A percentile compares a stretch with the other conserved stretches of the same genome.
phyloP scores from a whole-genome alignment of 1,284 basidiomycete genomes.

The Microbotryum intermedium region DNA sequence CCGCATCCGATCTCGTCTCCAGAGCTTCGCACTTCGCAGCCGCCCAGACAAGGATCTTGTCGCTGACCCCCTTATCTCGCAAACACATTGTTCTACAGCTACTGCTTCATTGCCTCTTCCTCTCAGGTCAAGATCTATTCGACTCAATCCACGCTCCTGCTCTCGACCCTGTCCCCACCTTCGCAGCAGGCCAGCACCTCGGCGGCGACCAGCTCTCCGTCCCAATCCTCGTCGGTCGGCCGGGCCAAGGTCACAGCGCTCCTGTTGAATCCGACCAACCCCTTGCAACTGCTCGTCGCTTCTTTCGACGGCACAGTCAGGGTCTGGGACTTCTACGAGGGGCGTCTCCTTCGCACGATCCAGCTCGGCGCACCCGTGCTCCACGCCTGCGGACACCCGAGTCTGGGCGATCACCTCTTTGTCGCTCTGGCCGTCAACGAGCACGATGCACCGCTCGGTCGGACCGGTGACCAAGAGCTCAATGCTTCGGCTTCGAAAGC shows the following conservation, averaged over 20 bases:
- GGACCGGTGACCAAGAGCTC: conserved; percentile 21
- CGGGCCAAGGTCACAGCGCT: conserved; percentile 54
- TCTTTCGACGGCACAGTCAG: conserved; percentile 75
- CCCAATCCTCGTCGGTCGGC: conserved; percentile 46
- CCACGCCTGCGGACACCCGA: conserved; percentile 59
- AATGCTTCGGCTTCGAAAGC: background rate
- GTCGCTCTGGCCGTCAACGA: conserved; percentile 40
- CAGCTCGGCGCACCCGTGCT: conserved; percentile 61
- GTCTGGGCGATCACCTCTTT: conserved; percentile 56
- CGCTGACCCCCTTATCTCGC: background rate
- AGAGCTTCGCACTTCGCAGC: background rate
- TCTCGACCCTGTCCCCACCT: conserved; percentile 60
- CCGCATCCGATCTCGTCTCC: no score
- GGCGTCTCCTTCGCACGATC: conserved; percentile 64
- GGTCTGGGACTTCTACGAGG: conserved; percentile 91
- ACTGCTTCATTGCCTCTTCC: conserved; percentile 75
- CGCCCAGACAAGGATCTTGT: no score
- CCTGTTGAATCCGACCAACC: conserved; percentile 72
- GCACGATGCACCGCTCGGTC: conserved; percentile 1
- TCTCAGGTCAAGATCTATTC: conserved; percentile 74
- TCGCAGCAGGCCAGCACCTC: conserved; percentile 42
- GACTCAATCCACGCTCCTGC: conserved; percentile 59
- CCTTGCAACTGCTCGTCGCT: conserved; percentile 79
- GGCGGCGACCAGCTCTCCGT: conserved; percentile 35
- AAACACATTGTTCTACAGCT: conserved; percentile 45